Conservation (phyloP, 345 rosid species). For the Eutrema japonicum region DNA sequence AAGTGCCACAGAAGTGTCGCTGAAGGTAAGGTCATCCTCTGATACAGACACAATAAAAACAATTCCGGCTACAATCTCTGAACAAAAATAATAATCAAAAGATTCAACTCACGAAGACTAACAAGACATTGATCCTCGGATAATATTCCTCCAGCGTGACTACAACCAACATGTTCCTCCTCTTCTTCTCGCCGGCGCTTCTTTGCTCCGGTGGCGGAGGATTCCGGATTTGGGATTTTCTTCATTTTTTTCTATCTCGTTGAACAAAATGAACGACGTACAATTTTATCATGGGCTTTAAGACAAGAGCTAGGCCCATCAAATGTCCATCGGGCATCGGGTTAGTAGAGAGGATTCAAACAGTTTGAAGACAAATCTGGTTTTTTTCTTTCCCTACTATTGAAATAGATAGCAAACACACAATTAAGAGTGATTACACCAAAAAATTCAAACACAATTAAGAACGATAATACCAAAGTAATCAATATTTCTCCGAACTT, state of each 20-base stretch:
- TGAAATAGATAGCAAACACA: too few relatives aligned
- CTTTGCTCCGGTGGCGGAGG: conserved; percentile 36
- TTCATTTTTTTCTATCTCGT: conserved; percentile 1
- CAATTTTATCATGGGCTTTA: too few relatives aligned
- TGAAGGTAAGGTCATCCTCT: conserved; percentile 80
- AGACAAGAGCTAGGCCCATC: too few relatives aligned
- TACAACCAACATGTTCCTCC: conserved; percentile 38
- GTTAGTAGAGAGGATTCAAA: too few relatives aligned
- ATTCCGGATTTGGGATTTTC: conserved; percentile 3
- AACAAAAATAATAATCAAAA: neutral
- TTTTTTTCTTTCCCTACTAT: too few relatives aligned
- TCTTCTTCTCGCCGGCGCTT: conserved; percentile 50
- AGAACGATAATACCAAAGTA: too few relatives aligned
- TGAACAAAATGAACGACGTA: neutral
- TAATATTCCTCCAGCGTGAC: neutral
- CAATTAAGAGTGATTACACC: too few relatives aligned
- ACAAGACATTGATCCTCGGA: conserved; percentile 36
- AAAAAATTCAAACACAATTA: too few relatives aligned
- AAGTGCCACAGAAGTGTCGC: conserved; percentile 81
- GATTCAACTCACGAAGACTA: conserved; percentile 44
- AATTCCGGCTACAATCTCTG: neutral
- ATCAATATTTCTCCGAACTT: too few relatives aligned
- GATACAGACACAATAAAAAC: conserved; percentile 16
- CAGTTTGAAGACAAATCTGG: too few relatives aligned
- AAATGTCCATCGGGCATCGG: too few relatives aligned